Evolutionary conservation across 1,284 basidiomycete species (phyloP).

Genomic region (Apiotrichum veenhuisii): DNA sequence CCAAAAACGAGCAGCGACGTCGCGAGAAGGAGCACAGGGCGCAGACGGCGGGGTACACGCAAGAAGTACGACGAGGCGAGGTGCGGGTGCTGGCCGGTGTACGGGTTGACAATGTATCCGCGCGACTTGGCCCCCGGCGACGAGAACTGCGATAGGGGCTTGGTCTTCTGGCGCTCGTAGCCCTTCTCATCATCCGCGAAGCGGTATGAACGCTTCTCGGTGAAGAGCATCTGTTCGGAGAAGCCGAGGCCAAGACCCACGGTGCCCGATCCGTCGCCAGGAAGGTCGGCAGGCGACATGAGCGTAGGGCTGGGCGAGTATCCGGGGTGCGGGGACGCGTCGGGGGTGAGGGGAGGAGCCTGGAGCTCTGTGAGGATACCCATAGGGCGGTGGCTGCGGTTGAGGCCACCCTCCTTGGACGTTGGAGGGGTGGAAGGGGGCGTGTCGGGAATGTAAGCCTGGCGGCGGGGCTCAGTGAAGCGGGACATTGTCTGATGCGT

Average conservation of each 20-base stretch:
- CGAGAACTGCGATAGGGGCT: background rate
- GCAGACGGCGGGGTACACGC: conserved; percentile 34
- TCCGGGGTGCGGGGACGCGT: conserved; percentile 16
- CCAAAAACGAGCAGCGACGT: conserved; percentile 29
- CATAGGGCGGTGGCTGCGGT: background rate
- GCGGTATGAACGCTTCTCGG: background rate
- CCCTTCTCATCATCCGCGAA: background rate
- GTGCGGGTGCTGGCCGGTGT: conserved; percentile 12
- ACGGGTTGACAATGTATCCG: conserved; percentile 26
- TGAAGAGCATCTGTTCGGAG: background rate
- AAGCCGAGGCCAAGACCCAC: conserved; percentile 15
- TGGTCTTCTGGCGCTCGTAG: background rate
- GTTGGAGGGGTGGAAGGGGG: conserved; percentile 12
- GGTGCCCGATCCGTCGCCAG: background rate
- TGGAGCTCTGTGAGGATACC: background rate
- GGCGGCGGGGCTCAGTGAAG: background rate
- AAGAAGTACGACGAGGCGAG: conserved; percentile 24
- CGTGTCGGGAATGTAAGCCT: conserved; percentile 12
- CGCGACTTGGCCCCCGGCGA: background rate
- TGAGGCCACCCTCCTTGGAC: background rate
- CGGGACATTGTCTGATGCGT: background rate
- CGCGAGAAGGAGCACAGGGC: conserved; percentile 32
- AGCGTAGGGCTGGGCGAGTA: conserved; percentile 2
- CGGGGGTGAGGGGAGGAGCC: conserved; percentile 19
- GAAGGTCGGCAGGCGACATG: conserved; percentile 8